A percentile compares a stretch with the other conserved stretches of the same genome.
phyloP scores from a whole-genome alignment of 2,329 filamentous ascomycete genomes.

The Pseudogymnoascus sp. region DNA sequence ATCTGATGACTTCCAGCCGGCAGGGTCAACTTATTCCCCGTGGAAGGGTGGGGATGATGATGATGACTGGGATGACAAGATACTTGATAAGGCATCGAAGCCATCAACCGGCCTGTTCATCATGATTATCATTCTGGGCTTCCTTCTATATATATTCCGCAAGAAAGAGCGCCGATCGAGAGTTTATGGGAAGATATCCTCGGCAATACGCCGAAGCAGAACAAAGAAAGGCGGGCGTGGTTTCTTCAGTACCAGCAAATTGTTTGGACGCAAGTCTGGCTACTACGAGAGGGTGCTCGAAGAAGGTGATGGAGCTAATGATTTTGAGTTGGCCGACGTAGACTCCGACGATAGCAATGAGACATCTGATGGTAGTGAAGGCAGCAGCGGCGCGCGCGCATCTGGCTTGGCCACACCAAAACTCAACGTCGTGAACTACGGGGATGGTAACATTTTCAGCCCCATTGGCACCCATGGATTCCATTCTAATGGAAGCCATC shows the following conservation, averaged over 20 bases:
- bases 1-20: slow-evolving; percentile 75
- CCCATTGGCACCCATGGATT: slow-evolving; percentile 13
- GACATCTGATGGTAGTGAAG: slow-evolving; percentile 53
- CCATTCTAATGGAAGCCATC: slow-evolving; percentile 23
- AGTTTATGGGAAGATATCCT: slow-evolving; percentile 46
- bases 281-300: slow-evolving; percentile 81
- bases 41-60: slow-evolving; percentile 38
- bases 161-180: slow-evolving; percentile 67
- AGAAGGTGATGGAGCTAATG: slow-evolving; percentile 58
- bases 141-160: slow-evolving; percentile 65
- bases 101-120: slow-evolving; percentile 67
- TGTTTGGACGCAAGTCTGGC: slow-evolving; percentile 52
- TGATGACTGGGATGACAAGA: slow-evolving; percentile 50
- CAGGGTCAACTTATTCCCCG: slow-evolving; percentile 47
- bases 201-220: slow-evolving; percentile 34
- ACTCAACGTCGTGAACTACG: slow-evolving; percentile 44
- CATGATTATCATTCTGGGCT: slow-evolving; percentile 64
- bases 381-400: slow-evolving; percentile 47
- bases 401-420: slow-evolving; percentile 64
- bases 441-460: slow-evolving; percentile 25
- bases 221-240: slow-evolving; percentile 39
- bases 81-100: slow-evolving; percentile 59
- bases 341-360: slow-evolving; percentile 54
- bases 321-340: slow-evolving; percentile 69
- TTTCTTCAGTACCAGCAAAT: slow-evolving; percentile 47